A percentile compares a stretch with the other conserved stretches of the same genome.
phyloP scores from a whole-genome alignment of 768 basidiomycete genomes.

The Boletellus sp. region DNA sequence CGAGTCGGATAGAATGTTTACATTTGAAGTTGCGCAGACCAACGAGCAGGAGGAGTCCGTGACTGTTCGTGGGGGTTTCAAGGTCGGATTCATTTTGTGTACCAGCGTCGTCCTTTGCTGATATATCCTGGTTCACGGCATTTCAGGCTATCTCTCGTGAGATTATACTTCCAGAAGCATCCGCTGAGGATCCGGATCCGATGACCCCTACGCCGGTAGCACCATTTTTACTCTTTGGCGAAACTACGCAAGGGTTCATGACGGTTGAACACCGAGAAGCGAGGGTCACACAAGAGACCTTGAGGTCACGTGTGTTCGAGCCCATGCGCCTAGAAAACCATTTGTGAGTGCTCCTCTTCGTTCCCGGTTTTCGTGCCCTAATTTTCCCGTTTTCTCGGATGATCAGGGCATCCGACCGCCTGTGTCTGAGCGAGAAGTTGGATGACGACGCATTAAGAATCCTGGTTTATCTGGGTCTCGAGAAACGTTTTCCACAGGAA shows the following conservation, averaged over 20 bases:
- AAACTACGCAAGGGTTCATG: conserved; percentile 41
- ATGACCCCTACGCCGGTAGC: conserved; percentile 5
- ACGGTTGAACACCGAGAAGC: conserved; percentile 26
- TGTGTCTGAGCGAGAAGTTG: conserved; percentile 24
- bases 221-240: conserved; percentile 37
- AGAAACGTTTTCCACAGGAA: conserved; percentile 19
- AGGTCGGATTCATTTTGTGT: conserved; percentile 28
- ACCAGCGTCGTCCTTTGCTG: not conserved
- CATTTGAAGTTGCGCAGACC: conserved; percentile 52
- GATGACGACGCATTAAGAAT: conserved; percentile 25
- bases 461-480: conserved; percentile 29
- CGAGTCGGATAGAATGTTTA: conserved; percentile 46
- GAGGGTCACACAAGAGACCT: not conserved
- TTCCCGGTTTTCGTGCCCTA: not conserved
- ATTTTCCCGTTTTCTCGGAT: not conserved
- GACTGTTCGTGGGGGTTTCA: conserved; percentile 41
- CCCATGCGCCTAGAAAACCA: conserved; percentile 11
- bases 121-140: not conserved
- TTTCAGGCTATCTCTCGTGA: conserved; percentile 10
- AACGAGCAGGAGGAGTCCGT: conserved; percentile 54
- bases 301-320: not conserved
- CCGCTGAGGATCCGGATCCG: conserved; percentile 1
- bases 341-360: conserved; percentile 16
- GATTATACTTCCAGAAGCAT: conserved; percentile 10
- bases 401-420: conserved; percentile 19